These are phyloP conservation scores for Westerdykella sp. DNA, from an alignment of 2,329 filamentous ascomycete genomes.

Conservation along the genomic window DNA sequence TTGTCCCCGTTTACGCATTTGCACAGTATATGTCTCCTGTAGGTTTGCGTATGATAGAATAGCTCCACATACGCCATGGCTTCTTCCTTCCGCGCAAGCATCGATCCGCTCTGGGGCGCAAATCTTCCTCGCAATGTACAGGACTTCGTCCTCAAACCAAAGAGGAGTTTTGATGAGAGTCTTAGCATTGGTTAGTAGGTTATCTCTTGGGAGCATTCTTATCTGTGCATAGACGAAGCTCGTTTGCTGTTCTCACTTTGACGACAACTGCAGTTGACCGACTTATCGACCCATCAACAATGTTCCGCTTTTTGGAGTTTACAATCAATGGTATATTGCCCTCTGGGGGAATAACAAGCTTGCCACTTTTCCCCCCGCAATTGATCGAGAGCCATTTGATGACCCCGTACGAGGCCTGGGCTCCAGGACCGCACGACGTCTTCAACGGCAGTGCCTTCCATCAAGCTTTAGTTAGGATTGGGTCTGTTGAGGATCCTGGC, in stretches of 20 bases:
- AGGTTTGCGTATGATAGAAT: too few relatives aligned
- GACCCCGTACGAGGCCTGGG: constrained; percentile 1
- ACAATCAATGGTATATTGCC: neutral
- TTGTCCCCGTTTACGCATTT: too few relatives aligned
- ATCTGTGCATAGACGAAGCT: too few relatives aligned
- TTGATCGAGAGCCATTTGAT: neutral
- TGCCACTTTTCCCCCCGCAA: neutral
- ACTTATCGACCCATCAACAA: neutral
- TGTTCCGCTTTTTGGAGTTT: constrained; percentile 1
- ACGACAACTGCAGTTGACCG: constrained; percentile 2
- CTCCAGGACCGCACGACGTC: constrained; percentile 1
- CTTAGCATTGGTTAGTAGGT: too few relatives aligned
- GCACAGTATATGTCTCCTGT: too few relatives aligned
- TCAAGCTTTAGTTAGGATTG: neutral
- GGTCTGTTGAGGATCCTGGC: neutral
- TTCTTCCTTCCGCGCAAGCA: neutral
- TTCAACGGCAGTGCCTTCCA: neutral
- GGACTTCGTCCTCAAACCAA: neutral
- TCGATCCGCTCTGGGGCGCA: neutral
- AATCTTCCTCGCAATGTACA: constrained; percentile 1
- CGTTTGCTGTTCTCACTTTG: too few relatives aligned
- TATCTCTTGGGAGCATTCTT: too few relatives aligned
- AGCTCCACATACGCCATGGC: too few relatives aligned
- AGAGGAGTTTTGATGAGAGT: too few relatives aligned
- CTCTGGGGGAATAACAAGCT: neutral